Base-by-base conservation (phyloP, 2,329 filamentous ascomycete genomes). In the Hymenoscyphus infarciens region DNA sequence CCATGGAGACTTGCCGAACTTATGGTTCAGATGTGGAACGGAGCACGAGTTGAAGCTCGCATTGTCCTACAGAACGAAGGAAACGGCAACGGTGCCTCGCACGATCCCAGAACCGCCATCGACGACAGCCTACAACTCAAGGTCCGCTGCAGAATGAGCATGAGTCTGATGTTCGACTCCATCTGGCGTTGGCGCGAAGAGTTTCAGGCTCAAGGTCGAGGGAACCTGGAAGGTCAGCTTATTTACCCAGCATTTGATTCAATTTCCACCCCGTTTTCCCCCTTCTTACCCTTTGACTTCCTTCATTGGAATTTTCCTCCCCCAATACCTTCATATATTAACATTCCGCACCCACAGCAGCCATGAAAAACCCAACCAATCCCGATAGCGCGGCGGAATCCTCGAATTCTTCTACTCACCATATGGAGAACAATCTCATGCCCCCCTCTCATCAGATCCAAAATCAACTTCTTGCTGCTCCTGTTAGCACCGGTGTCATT, bases 1-100 rank as follows among this genome's bases (percentile, higher is more conserved):
- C 87, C 91, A 60, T 91, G 89, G 81, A 84, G 91, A 35, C 80
- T 94, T 64, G 89, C 90, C 2, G 91, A 94, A 77, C 83, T 95
- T n/a, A 89, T 94, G 81, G 90, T 91, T 5, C 91, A 94, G 76
- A 88, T 95, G 75, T 95, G 90, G 89, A 91, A 92, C 69, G 88
- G 67, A 77, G 77, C 67, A 76, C 77, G 69, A 60, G 69, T 73
- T 19, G 72, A 72, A 57, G 66, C 66, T 57, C 70, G 69, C 22
- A 69, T 64, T 25, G 79, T 80, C 55, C 70, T 77, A 42, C 80
- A 80, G 63, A 78, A 80, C 54, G 77, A 66, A 49, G 65, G 64
- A 6, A 80, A 63, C 79, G 82, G 60, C 19, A 77, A 79, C 53
- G 75, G 80, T 42, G 79, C 63, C 60, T 10, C 42, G 19, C 57